These are phyloP conservation scores for Thuja plicata DNA, from an alignment of 83 land plant species.

Conservation along the genomic window DNA sequence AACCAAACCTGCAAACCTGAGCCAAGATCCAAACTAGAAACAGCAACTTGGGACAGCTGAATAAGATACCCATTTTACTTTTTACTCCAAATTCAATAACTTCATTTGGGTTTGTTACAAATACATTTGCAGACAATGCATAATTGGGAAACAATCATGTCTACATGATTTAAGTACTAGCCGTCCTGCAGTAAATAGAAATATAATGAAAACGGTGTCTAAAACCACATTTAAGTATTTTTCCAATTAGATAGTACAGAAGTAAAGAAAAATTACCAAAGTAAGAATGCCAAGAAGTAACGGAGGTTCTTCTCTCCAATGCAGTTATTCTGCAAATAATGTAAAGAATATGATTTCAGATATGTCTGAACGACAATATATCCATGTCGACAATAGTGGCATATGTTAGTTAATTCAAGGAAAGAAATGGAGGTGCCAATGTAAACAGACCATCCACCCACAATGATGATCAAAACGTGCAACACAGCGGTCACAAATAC, in stretches of 20 bases:
- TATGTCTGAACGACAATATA: not conserved
- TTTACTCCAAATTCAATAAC: not conserved
- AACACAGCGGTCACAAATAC: slow-evolving; percentile 93
- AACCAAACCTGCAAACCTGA: too few relatives aligned
- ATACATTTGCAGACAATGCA: not conserved
- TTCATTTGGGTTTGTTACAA: not conserved
- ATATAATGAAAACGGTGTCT: not conserved
- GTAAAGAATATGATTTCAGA: not conserved
- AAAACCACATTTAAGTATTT: not conserved
- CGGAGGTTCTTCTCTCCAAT: slow-evolving; percentile 96
- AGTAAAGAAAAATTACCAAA: slow-evolving; percentile 59
- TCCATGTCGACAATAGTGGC: not conserved
- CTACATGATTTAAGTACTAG: not conserved
- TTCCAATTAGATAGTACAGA: not conserved
- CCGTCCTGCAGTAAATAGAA: not conserved
- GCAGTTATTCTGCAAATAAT: slow-evolving; percentile 84
- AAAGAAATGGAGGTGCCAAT: not conserved
- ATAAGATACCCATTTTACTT: not conserved
- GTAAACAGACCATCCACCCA: slow-evolving; percentile 89
- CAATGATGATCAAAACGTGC: slow-evolving; percentile 99
- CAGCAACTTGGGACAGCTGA: not conserved
- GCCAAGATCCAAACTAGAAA: too few relatives aligned
- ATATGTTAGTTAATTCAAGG: not conserved
- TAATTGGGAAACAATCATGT: not conserved
- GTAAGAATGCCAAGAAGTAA: slow-evolving; percentile 88